These are phyloP conservation scores for Microbotryum violaceum DNA, from an alignment of 1,284 basidiomycete species.

Conservation along the genomic window DNA sequence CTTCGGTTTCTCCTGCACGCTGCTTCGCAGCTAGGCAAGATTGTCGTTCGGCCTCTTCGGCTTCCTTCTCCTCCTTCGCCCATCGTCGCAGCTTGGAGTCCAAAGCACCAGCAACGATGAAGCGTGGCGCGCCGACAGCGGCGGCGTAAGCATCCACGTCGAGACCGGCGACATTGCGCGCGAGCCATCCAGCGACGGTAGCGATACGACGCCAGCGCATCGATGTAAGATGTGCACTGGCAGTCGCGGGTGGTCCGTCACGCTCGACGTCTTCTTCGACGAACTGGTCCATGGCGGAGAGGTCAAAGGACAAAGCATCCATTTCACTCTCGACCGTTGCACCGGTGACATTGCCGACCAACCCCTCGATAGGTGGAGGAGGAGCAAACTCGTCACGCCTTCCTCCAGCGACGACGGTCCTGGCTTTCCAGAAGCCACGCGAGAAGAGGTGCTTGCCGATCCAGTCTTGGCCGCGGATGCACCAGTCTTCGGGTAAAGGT, in stretches of 20 bases:
- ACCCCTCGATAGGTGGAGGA: neutral
- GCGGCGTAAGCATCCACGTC: constrained; percentile 46
- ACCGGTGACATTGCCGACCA: constrained; percentile 17
- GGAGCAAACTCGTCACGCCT: neutral
- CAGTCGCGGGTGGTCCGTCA: constrained; percentile 53
- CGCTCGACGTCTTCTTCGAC: constrained; percentile 46
- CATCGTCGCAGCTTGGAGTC: constrained; percentile 61
- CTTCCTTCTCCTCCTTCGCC: constrained; percentile 60
- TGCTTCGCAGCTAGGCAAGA: constrained; percentile 21
- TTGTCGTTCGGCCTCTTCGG: constrained; percentile 32
- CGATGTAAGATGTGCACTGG: constrained; percentile 49
- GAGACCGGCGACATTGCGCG: constrained; percentile 67
- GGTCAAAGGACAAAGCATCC: constrained; percentile 63
- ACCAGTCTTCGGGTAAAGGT: constrained; percentile 90
- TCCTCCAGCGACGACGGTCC: neutral
- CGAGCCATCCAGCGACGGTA: constrained; percentile 62
- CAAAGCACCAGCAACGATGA: constrained; percentile 57
- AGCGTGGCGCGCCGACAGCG: constrained; percentile 7
- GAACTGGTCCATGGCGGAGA: constrained; percentile 37
- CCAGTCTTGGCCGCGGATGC: constrained; percentile 91
- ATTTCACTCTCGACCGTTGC: constrained; percentile 55
- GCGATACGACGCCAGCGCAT: constrained; percentile 65
- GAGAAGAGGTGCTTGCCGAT: constrained; percentile 78
- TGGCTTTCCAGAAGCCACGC: constrained; percentile 71
- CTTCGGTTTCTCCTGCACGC: constrained; percentile 19